phyloP scores from a whole-genome alignment of 1,284 basidiomycete species.

The Ustilago hordei region DNA sequence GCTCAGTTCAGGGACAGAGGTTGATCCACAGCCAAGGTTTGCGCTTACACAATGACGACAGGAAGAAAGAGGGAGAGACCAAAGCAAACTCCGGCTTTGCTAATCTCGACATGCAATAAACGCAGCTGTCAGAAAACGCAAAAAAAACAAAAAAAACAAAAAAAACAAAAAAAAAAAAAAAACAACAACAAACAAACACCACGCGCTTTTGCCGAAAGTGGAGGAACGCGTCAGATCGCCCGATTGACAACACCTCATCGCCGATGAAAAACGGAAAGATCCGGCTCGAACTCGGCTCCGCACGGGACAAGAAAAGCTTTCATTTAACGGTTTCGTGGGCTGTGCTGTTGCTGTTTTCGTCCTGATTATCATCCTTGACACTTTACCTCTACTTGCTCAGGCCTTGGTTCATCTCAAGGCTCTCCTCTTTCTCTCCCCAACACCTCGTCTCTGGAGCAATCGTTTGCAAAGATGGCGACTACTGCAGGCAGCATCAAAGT shows the following conservation, averaged over 20 bases:
- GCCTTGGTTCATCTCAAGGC: not conserved
- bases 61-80: not conserved
- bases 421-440: not conserved
- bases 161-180: not conserved
- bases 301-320: conserved; percentile 8
- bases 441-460: not conserved
- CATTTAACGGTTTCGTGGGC: not conserved
- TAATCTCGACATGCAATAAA: conserved; percentile 34
- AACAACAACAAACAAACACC: no score
- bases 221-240: conserved; percentile 24
- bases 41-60: not conserved
- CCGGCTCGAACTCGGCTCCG: conserved; percentile 4
- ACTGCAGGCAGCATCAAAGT: conserved; percentile 47
- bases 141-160: no score
- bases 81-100: conserved; percentile 30
- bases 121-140: not conserved
- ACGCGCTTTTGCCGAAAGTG: conserved; percentile 4
- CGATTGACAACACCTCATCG: not conserved
- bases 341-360: not conserved
- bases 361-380: conserved; percentile 9
- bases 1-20: not conserved
- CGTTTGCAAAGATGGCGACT: conserved; percentile 23
- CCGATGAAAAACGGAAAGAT: conserved; percentile 12
- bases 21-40: not conserved
- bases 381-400: conserved; percentile 40